These are phyloP conservation scores for Aschersonia sp. DNA, from an alignment of 2,329 filamentous ascomycete genomes.

Conservation along the genomic window DNA sequence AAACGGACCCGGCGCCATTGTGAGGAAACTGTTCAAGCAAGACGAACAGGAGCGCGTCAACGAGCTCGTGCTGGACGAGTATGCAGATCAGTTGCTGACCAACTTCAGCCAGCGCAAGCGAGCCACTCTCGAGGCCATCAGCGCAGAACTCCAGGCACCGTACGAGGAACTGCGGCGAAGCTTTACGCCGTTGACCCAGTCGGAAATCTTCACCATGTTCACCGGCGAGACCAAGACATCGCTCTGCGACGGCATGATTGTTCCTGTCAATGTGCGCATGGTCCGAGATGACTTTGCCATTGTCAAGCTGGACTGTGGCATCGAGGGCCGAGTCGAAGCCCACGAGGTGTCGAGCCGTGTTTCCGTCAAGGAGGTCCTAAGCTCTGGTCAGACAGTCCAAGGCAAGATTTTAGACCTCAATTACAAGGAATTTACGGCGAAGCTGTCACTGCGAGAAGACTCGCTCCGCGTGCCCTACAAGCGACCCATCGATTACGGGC, in stretches of 20 bases:
- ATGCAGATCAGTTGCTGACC: constrained; percentile 84
- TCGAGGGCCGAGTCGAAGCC: constrained; percentile 76
- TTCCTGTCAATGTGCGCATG: constrained; percentile 76
- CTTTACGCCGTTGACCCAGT: constrained; percentile 53
- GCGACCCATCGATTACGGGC: constrained; percentile 54
- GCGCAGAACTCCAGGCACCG: constrained; percentile 79
- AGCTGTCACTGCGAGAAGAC: constrained; percentile 74
- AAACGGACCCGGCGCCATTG: constrained; percentile 77
- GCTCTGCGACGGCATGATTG: constrained; percentile 78
- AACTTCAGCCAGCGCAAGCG: constrained; percentile 93
- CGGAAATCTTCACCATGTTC: constrained; percentile 90
- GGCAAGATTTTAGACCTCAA: constrained; percentile 83
- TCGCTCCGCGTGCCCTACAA: constrained; percentile 60
- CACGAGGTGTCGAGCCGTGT: constrained; percentile 66
- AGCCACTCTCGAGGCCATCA: constrained; percentile 89
- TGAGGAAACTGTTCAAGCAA: constrained; percentile 88
- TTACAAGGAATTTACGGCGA: constrained; percentile 70
- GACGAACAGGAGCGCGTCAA: constrained; percentile 92
- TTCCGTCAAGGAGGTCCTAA: constrained; percentile 59
- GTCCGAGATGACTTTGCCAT: constrained; percentile 90
- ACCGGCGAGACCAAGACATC: constrained; percentile 84
- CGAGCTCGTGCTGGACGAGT: constrained; percentile 90
- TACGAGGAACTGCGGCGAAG: constrained; percentile 87
- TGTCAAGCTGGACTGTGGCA: constrained; percentile 83
- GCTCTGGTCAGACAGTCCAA: constrained; percentile 69